Conservation (phyloP, 1,284 basidiomycete genomes). For the Naganishia sp. region DNA sequence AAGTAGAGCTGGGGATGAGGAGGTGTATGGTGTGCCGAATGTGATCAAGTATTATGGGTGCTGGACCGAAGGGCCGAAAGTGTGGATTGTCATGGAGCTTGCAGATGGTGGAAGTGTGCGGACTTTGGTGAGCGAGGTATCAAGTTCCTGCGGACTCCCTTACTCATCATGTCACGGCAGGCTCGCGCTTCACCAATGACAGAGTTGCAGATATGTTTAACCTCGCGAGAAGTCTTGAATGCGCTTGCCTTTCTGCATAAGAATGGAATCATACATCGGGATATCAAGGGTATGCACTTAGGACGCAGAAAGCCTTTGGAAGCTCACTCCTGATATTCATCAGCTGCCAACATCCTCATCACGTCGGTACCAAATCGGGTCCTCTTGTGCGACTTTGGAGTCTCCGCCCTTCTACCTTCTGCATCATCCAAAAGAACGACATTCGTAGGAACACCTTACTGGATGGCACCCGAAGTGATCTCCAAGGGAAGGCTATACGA, state of each 20-base stretch:
- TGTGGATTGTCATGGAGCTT: slow-evolving; percentile 99
- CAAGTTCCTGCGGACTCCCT: background rate
- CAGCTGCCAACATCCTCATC: slow-evolving; percentile 88
- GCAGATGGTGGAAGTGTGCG: slow-evolving; percentile 94
- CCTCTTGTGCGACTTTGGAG: slow-evolving; percentile 94
- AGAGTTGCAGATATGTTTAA: slow-evolving; percentile 84
- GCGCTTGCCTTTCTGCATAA: slow-evolving; percentile 87
- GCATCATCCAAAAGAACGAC: slow-evolving; percentile 88
- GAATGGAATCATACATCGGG: slow-evolving; percentile 91
- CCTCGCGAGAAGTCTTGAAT: slow-evolving; percentile 83
- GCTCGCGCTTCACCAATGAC: slow-evolving; percentile 80
- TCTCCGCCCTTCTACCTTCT: slow-evolving; percentile 86
- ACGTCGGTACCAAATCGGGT: slow-evolving; percentile 77
- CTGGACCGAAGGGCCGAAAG: slow-evolving; percentile 86
- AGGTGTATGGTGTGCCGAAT: slow-evolving; percentile 58
- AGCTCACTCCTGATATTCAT: too few species aligned
- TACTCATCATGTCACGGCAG: slow-evolving; percentile 50
- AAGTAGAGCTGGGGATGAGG: slow-evolving; percentile 25
- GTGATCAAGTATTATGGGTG: slow-evolving; percentile 96
- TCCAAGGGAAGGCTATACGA: slow-evolving; percentile 86
- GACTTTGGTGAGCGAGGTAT: slow-evolving; percentile 62
- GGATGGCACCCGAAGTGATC: slow-evolving; percentile 98
- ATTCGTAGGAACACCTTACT: slow-evolving; percentile 92
- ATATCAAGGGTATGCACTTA: slow-evolving; percentile 69
- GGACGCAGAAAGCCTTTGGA: background rate